phyloP scores from a whole-genome alignment of 768 basidiomycete species.

The Dictyophora rubrovolvata region DNA sequence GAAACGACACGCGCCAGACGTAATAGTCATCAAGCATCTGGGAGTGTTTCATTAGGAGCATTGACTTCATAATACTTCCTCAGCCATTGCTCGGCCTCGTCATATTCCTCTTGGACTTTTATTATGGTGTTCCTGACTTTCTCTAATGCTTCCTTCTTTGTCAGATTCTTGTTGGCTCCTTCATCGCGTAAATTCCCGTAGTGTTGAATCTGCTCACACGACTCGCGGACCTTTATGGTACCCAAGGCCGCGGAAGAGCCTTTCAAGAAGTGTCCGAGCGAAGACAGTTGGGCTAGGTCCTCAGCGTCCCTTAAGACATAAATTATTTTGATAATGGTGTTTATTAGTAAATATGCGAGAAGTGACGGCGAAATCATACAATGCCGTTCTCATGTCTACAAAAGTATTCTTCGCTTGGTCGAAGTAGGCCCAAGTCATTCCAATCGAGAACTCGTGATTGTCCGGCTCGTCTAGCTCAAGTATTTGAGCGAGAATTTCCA shows the following conservation, averaged over 20 bases:
- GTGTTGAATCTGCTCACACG: slow-evolving; percentile 89
- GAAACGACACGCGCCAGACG: neutral
- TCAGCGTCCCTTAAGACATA: slow-evolving; percentile 34
- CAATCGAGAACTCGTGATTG: slow-evolving; percentile 62
- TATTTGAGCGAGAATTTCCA: slow-evolving; percentile 76
- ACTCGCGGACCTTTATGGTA: slow-evolving; percentile 64
- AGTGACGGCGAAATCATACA: slow-evolving; percentile 41
- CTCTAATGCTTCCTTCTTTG: slow-evolving; percentile 41
- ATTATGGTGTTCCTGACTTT: slow-evolving; percentile 45
- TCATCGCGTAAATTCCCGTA: slow-evolving; percentile 64
- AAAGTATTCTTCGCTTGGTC: slow-evolving; percentile 72
- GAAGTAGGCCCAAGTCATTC: slow-evolving; percentile 76
- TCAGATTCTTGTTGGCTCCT: slow-evolving; percentile 28
- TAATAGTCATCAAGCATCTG: neutral
- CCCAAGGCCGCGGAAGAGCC: slow-evolving; percentile 95
- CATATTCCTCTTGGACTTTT: slow-evolving; percentile 59
- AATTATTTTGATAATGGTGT: neutral
- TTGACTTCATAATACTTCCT: slow-evolving; percentile 37
- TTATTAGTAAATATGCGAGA: neutral
- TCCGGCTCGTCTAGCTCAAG: slow-evolving; percentile 80
- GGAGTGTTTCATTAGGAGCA: neutral
- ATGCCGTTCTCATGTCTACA: slow-evolving; percentile 58
- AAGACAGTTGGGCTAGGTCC: slow-evolving; percentile 57
- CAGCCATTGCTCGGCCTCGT: slow-evolving; percentile 58
- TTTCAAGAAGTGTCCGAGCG: slow-evolving; percentile 92